A percentile compares a stretch with the other conserved stretches of the same genome.
These are phyloP conservation scores for Taiwanofungus camphoratus DNA, from an alignment of 1,284 basidiomycete genomes.

Conservation along the genomic window DNA sequence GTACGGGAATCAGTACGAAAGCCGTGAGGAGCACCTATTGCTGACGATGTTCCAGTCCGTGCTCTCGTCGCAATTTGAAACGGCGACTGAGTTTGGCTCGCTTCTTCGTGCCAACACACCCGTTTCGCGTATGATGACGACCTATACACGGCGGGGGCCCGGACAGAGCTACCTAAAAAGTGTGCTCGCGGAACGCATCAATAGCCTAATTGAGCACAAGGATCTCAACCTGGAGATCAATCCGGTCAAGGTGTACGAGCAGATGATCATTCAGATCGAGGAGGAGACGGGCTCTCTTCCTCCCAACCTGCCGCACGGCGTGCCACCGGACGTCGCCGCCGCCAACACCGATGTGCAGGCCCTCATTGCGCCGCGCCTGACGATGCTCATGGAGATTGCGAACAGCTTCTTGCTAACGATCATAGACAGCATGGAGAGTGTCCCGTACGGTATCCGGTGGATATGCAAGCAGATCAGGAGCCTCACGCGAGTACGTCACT, in stretches of 20 bases:
- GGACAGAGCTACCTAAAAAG: constrained; percentile 97
- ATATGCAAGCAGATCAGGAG: constrained; percentile 99
- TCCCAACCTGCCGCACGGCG: constrained; percentile 84
- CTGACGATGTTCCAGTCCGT: constrained; percentile 99
- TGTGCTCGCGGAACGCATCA: constrained; percentile 95
- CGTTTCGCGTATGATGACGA: constrained; percentile 99
- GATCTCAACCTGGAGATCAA: constrained; percentile 98
- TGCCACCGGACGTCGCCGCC: constrained; percentile 89
- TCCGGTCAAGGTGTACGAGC: constrained; percentile 97
- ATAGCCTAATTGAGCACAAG: constrained; percentile 97
- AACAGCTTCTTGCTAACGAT: constrained; percentile 97
- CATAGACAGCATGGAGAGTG: constrained; percentile 95
- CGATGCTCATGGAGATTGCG: constrained; percentile 99
- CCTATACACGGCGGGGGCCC: constrained; percentile 95
- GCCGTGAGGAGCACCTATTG: constrained; percentile 94
- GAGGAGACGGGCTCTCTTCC: constrained; percentile 92
- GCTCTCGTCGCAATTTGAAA: constrained; percentile 96
- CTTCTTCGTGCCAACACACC: constrained; percentile 97
- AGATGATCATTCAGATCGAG: constrained; percentile 98
- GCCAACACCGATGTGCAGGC: constrained; percentile 94
- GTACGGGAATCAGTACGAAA: constrained; percentile 99
- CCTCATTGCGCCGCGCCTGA: constrained; percentile 92
- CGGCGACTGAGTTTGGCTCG: constrained; percentile 95
- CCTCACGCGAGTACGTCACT: constrained; percentile 73
- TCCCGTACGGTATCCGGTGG: constrained; percentile 99